Percentiles rank a stretch among this genome's conserved stretches.
Evolutionary conservation across 2,329 filamentous ascomycete species (phyloP).

Genomic region (Thermoascus crustaceus): DNA sequence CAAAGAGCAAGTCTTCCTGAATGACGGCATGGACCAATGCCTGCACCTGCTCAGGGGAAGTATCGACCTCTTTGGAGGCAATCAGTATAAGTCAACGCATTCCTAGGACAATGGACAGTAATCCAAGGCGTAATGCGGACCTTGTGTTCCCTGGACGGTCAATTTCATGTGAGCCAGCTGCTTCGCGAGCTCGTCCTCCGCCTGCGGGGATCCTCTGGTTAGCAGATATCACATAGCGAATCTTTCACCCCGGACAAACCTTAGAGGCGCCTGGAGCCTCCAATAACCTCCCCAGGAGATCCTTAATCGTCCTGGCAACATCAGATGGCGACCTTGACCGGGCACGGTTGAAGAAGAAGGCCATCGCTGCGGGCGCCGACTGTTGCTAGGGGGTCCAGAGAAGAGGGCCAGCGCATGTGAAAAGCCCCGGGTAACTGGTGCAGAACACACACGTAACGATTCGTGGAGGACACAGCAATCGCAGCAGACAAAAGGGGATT

Average conservation of each 20-base stretch:
- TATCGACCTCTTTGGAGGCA: conserved; percentile 61
- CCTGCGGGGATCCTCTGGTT: conserved; percentile 43
- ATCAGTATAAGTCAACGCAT: conserved; percentile 10
- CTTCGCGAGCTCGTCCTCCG: conserved; percentile 76
- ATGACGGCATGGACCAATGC: conserved; percentile 77
- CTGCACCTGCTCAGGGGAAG: conserved; percentile 77
- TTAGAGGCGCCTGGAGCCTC: conserved; percentile 49
- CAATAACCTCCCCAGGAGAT: conserved; percentile 54
- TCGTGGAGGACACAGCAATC: background rate
- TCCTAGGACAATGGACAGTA: conserved; percentile 2
- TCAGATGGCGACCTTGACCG: conserved; percentile 55
- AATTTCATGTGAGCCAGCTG: conserved; percentile 86
- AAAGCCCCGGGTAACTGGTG: conserved; percentile 1
- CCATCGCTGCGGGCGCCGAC: conserved; percentile 42
- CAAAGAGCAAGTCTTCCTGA: conserved; percentile 78
- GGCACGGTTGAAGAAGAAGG: conserved; percentile 60
- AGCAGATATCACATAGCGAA: conserved; percentile 8
- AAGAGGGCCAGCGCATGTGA: conserved; percentile 9
- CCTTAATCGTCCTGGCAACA: conserved; percentile 55
- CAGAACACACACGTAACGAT: no score
- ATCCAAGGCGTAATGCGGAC: conserved; percentile 37
- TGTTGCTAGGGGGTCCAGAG: conserved; percentile 9
- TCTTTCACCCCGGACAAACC: conserved; percentile 29
- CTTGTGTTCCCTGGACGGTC: conserved; percentile 84
- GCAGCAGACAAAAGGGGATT: no score